Base-by-base conservation (phyloP, 2,329 filamentous ascomycete genomes). In the Elsinoe necatrix region DNA sequence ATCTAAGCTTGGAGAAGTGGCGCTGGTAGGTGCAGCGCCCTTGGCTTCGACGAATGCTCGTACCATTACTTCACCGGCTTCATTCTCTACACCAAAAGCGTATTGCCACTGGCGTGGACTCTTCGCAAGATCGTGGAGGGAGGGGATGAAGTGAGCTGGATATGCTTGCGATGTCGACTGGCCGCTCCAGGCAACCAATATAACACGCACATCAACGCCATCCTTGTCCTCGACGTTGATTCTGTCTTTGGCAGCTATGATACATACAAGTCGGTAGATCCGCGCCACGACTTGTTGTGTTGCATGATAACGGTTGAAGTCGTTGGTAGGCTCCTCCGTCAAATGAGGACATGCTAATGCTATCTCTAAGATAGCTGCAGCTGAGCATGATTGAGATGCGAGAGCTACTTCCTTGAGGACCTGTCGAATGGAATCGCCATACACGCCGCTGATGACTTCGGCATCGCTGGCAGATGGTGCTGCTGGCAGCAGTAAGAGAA, bases 241-340 rank as follows among this genome's bases (percentile, higher is more conserved):
- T 73, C 73, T 74, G 48, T 81, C 74, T 61, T 82, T 77, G 11
- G 84, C 81, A 60, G 86, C 89, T n/a, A 89, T 75, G 45, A 84
- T 74, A 31, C 85, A 85, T 57, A 93, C 75, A 51, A 96, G 78
- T 64, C 84, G 83, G 76, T 97, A 97, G 21, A 95, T 68, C 23
- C 81, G 80, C 2, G 87, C 86, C 20, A 96, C 72, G 4, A 92
- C 75, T n/a, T 79, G 76, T 69, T 95, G 89, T 0, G 84, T 80
- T n/a, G 78, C 72, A 31, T 77, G 67, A 79, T 90, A 95, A 16
- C 80, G 74, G 45, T 80, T 73, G 21, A 78, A 74, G 63, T 79
- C 75, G 27, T 72, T 70, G 20, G 73, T 71, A 21, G 75, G 72
- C 29, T 72, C 71, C 18, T 80, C 77, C 47, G 76, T 72, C 11